A percentile compares a stretch with the other conserved stretches of the same genome.
These are phyloP conservation scores for Sparassis latifolia DNA, from an alignment of 1,284 basidiomycete species.

Conservation along the genomic window DNA sequence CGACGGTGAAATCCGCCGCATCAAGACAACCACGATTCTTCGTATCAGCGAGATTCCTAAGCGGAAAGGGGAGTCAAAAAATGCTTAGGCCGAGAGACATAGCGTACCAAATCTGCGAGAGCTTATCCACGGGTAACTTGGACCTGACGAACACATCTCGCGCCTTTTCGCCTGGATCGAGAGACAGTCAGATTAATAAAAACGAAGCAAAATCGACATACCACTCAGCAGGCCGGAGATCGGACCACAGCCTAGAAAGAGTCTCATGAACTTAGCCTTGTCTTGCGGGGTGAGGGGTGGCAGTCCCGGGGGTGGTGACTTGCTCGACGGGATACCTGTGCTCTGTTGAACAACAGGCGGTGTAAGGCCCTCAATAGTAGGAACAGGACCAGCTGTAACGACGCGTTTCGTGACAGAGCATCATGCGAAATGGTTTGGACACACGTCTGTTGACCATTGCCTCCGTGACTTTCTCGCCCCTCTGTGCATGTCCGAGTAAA, in stretches of 20 bases:
- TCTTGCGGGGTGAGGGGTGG: slow-evolving; percentile 75
- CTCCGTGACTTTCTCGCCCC: slow-evolving; percentile 65
- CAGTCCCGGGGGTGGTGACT: slow-evolving; percentile 52
- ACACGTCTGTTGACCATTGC: slow-evolving; percentile 62
- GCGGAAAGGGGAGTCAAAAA: background rate
- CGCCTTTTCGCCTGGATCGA: slow-evolving; percentile 75
- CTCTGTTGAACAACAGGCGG: slow-evolving; percentile 36
- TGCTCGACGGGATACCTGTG: slow-evolving; percentile 51
- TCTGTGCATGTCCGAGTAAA: slow-evolving; percentile 90
- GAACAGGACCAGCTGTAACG: slow-evolving; percentile 71
- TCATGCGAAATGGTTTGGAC: slow-evolving; percentile 12
- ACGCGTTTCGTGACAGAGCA: slow-evolving; percentile 6
- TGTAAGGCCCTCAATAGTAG: slow-evolving; percentile 73
- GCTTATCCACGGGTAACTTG: slow-evolving; percentile 82
- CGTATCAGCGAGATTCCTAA: slow-evolving; percentile 91
- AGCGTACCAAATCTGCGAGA: slow-evolving; percentile 89
- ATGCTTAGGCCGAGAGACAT: background rate
- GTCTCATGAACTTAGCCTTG: slow-evolving; percentile 72
- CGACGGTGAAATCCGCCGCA: slow-evolving; percentile 89
- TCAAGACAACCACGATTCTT: slow-evolving; percentile 89
- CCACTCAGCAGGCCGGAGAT: slow-evolving; percentile 73
- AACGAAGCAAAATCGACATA: slow-evolving; percentile 19
- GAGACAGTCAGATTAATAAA: background rate
- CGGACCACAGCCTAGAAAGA: slow-evolving; percentile 75
- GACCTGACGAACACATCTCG: slow-evolving; percentile 93